phyloP scores from a whole-genome alignment of 805 yeast genomes.

The Candida silvicultrix region DNA sequence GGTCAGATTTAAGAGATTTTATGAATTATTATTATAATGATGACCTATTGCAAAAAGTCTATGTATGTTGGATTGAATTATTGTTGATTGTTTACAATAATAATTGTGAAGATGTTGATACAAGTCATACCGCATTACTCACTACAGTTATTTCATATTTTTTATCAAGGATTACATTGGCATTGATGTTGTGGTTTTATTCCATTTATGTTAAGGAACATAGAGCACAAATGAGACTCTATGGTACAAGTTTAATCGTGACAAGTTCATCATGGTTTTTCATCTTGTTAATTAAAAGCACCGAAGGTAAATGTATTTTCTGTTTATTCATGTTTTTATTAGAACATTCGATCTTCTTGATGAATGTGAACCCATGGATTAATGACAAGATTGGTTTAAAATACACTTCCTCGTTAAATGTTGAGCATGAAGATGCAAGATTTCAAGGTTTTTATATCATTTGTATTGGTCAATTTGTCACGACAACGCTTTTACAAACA shows the following conservation, averaged over 20 bases:
- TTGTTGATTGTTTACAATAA: slow-evolving; percentile 47
- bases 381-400: slow-evolving; percentile 27
- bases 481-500: slow-evolving; percentile 38
- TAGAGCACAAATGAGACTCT: slow-evolving; percentile 41
- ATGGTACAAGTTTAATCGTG: slow-evolving; percentile 25
- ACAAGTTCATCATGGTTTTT: slow-evolving; percentile 42
- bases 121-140: slow-evolving; percentile 30
- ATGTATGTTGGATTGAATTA: slow-evolving; percentile 45
- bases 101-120: slow-evolving; percentile 32
- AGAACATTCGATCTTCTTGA: neutral
- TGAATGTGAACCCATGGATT: slow-evolving; percentile 10
- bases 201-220: slow-evolving; percentile 42
- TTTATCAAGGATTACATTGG: slow-evolving; percentile 31
- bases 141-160: slow-evolving; percentile 33
- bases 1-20: slow-evolving; percentile 58
- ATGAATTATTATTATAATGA: slow-evolving; percentile 59
- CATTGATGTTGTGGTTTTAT: slow-evolving; percentile 26
- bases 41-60: slow-evolving; percentile 47
- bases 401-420: neutral
- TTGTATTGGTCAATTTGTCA: slow-evolving; percentile 53
- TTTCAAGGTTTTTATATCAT: slow-evolving; percentile 47
- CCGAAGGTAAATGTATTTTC: slow-evolving; percentile 40
- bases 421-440: slow-evolving; percentile 53
- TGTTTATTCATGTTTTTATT: slow-evolving; percentile 14
- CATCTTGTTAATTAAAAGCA: slow-evolving; percentile 38